Evolutionary conservation across 352 stramenopile genomes (phyloP).

Genomic region (Pythium brassicae): DNA sequence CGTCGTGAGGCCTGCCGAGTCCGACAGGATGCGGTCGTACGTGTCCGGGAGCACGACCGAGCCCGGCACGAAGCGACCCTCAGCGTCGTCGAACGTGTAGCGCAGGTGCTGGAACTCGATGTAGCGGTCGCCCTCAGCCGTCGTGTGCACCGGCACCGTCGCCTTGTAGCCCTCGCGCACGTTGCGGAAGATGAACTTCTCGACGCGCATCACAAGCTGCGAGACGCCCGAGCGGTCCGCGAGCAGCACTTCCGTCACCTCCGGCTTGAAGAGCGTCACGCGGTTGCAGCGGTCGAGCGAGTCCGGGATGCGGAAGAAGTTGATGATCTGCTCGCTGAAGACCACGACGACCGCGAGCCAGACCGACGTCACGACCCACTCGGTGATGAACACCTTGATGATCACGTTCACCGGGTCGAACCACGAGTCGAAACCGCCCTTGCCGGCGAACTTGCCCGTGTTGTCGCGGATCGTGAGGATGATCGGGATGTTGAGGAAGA

Average conservation of each 20-base stretch:
- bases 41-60: constrained; percentile 40
- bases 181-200: constrained; percentile 41
- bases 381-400: constrained; percentile 58
- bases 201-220: constrained; percentile 43
- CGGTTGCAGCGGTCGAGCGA: constrained; percentile 37
- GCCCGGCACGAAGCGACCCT: constrained; percentile 43
- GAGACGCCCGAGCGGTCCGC: constrained; percentile 53
- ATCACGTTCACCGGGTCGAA: constrained; percentile 48
- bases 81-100: constrained; percentile 48
- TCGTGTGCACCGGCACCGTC: constrained; percentile 39
- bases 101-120: constrained; percentile 64
- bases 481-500: constrained; percentile 51
- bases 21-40: constrained; percentile 40
- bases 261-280: constrained; percentile 58
- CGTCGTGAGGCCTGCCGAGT: constrained; percentile 40
- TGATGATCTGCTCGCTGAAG: constrained; percentile 36
- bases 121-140: constrained; percentile 31
- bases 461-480: constrained; percentile 55
- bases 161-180: constrained; percentile 39
- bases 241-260: constrained; percentile 53
- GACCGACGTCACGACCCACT: constrained; percentile 48
- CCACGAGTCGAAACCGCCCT: constrained; percentile 32
- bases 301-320: constrained; percentile 56
- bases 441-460: constrained; percentile 40
- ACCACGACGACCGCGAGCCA: constrained; percentile 50